Percentiles rank a stretch among this genome's conserved stretches.
Evolutionary conservation across 257 asterid genomes (phyloP).

Genomic region (Solanum sitiens): DNA sequence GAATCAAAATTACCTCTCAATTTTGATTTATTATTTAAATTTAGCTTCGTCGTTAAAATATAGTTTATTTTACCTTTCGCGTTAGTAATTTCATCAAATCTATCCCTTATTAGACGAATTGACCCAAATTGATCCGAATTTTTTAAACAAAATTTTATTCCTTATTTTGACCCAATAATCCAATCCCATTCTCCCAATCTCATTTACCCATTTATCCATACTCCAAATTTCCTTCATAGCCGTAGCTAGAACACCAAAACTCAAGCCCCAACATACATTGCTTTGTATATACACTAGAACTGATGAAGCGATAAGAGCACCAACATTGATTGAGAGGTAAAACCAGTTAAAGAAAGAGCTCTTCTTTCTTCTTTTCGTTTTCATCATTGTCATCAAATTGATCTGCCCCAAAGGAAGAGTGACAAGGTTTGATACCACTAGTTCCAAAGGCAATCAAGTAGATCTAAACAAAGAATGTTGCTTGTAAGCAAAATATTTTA

Average conservation of each 20-base stretch:
- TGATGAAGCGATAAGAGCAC: constrained; percentile 80
- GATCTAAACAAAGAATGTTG: constrained; percentile 29
- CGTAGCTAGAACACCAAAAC: constrained; percentile 75
- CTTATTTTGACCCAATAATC: too few relatives aligned
- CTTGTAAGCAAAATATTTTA: neutral
- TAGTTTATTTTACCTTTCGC: too few relatives aligned
- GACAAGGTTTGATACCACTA: constrained; percentile 94
- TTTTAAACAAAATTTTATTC: too few relatives aligned
- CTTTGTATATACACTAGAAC: constrained; percentile 77
- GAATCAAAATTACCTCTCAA: too few relatives aligned
- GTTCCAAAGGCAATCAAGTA: constrained; percentile 83
- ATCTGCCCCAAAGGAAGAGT: constrained; percentile 86
- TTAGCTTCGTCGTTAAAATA: too few relatives aligned
- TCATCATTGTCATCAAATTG: constrained; percentile 77
- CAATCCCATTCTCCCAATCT: too few relatives aligned
- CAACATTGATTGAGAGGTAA: constrained; percentile 68
- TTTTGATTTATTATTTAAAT: too few relatives aligned
- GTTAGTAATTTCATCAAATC: too few relatives aligned
- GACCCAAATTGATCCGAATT: too few relatives aligned
- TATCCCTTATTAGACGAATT: too few relatives aligned
- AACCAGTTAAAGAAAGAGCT: constrained; percentile 90
- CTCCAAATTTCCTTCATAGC: constrained; percentile 28
- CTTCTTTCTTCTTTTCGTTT: constrained; percentile 46
- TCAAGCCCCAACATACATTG: constrained; percentile 94
- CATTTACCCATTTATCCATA: too few relatives aligned